Percentiles rank a stretch among this genome's conserved stretches.
phyloP scores from a whole-genome alignment of 352 stramenopile genomes.

The Pythium vanterpoolii region DNA sequence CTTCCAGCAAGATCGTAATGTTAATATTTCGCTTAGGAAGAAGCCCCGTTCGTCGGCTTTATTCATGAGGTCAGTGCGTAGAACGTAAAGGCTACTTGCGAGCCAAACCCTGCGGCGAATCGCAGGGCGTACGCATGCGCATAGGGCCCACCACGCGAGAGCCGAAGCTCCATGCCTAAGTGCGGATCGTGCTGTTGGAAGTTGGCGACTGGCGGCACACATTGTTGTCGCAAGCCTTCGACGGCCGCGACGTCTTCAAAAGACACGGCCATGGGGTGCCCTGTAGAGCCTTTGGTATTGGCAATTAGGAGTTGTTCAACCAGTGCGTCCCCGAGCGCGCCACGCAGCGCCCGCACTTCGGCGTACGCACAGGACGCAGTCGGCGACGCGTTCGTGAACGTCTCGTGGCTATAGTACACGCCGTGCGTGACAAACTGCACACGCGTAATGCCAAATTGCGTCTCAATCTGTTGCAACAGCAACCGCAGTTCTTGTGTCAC shows the following conservation, averaged over 20 bases:
- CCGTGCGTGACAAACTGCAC: constrained; percentile 89
- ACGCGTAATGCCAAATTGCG: constrained; percentile 90
- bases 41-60: too few species aligned
- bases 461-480: constrained; percentile 88
- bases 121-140: constrained; percentile 91
- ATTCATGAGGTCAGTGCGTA: too few species aligned
- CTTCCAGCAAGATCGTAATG: constrained; percentile 1
- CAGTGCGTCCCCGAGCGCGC: constrained; percentile 68
- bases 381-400: constrained; percentile 93
- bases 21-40: too few species aligned
- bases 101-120: constrained; percentile 95
- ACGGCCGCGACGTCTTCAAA: constrained; percentile 96
- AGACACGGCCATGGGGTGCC: constrained; percentile 95
- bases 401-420: constrained; percentile 98
- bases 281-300: constrained; percentile 95
- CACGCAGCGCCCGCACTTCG: constrained; percentile 75
- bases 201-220: constrained; percentile 91
- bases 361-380: constrained; percentile 93
- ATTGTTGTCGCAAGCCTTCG: constrained; percentile 83
- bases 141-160: constrained; percentile 63
- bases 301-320: constrained; percentile 77
- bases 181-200: constrained; percentile 85
- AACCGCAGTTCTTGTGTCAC: constrained; percentile 90
- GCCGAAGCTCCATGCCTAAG: constrained; percentile 45
- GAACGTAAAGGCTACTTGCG: constrained; percentile 94